Evolutionary conservation across 306 rosid genomes (phyloP), one percentile per base, ranked within the genome.

Genomic region (Trifolium pratense): DNA sequence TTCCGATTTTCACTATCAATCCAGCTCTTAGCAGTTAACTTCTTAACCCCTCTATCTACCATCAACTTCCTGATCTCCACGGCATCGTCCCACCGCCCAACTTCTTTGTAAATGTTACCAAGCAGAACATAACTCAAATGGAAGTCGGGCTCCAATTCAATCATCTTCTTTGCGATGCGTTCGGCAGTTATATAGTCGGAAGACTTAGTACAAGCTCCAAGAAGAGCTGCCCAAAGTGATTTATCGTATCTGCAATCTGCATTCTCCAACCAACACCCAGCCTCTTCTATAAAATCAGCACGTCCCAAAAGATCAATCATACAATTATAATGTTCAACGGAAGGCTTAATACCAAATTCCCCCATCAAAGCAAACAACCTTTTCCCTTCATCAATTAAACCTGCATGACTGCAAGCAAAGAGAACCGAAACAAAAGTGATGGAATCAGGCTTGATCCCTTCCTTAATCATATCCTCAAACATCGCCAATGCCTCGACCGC

Each of bases 381-480:
- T 73, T 84, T 82, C 62, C 96, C 98, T 45, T 89, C 85, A 82
- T 89, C 92, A 75, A 93, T 88, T 80, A 93, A 83, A 59, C 98
- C 96, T 0, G 92, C 74, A 78, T 93, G 98, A 73, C 98, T 88
- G 81, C 97, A 93, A 62, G 98, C 97, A 78, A 91, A 93, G 42
- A 93, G 86, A 49, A 89, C 90, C 58, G 85, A 85, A 53, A 93
- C 64, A 29, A 93, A 93, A 73, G 86, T 93, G 75, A 93, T 89
- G 64, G 82, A 82, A 70, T 91, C 98, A 2, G 94, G 96, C 79
- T 70, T 79, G 12, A 86, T 81, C 29, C 89, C 92, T 17, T 84
- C 93, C 65, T 32, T 77, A 17, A 88, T 79, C 97, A 93, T 88
- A 57, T 72, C 86, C 57, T 85, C 80, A 68, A 89, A 89, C 29